phyloP scores from a whole-genome alignment of 805 yeast genomes.

The Lipomyces lipofer region DNA sequence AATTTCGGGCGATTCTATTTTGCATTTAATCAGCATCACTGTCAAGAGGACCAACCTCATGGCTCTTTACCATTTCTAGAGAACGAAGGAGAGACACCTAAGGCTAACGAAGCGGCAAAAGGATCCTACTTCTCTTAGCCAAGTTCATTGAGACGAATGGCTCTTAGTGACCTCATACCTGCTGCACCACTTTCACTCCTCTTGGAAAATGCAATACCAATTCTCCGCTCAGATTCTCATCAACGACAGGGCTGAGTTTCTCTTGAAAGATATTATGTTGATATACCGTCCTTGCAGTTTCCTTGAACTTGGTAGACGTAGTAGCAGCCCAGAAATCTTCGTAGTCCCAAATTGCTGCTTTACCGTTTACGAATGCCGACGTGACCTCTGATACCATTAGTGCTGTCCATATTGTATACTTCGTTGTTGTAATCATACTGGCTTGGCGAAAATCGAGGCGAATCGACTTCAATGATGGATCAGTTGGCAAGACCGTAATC shows the following conservation, averaged over 20 bases:
- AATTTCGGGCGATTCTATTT: conserved; percentile 16
- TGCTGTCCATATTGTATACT: too few relatives aligned
- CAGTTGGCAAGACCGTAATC: conserved; percentile 72
- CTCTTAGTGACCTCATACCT: too few relatives aligned
- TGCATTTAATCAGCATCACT: too few relatives aligned
- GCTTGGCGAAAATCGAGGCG: conserved; percentile 77
- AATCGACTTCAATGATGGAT: conserved; percentile 56
- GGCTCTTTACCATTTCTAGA: conserved; percentile 16
- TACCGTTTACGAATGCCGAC: conserved; percentile 64
- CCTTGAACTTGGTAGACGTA: conserved; percentile 27
- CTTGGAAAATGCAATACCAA: conserved; percentile 65
- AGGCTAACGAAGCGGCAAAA: conserved; percentile 10
- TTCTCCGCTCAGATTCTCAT: conserved; percentile 62
- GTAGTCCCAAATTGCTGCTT: conserved; percentile 56
- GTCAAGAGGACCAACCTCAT: too few relatives aligned
- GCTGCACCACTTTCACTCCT: conserved; percentile 58
- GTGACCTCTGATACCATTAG: conserved; percentile 54
- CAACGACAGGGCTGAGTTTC: conserved; percentile 43
- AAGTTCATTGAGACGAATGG: too few relatives aligned
- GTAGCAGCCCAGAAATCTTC: conserved; percentile 52
- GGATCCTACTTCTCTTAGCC: too few relatives aligned
- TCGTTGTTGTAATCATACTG: conserved; percentile 42
- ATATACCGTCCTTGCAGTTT: conserved; percentile 31
- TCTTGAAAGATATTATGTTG: conserved; percentile 33
- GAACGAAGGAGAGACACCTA: conserved; percentile 30